phyloP scores from a whole-genome alignment of 257 asterid species.

The Lycium ferocissimum region DNA sequence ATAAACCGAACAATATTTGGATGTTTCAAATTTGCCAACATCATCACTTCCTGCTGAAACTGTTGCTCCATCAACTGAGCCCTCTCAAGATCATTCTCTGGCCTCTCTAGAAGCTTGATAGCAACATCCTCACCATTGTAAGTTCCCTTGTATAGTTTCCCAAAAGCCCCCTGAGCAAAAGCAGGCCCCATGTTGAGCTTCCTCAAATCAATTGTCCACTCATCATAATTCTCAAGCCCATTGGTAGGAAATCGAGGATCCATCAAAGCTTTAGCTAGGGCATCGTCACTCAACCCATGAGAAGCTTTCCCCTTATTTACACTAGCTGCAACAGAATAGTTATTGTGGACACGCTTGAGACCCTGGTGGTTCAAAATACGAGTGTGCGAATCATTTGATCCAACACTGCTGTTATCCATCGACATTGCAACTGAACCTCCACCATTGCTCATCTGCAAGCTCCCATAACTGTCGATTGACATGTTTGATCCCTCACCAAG shows the following conservation, averaged over 20 bases:
- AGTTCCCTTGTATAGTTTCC: constrained; percentile 90
- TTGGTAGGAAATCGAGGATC: constrained; percentile 83
- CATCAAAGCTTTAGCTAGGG: constrained; percentile 91
- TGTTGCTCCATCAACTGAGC: constrained; percentile 96
- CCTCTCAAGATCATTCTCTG: constrained; percentile 80
- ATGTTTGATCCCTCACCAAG: constrained; percentile 89
- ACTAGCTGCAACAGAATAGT: constrained; percentile 83
- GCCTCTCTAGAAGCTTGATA: constrained; percentile 92
- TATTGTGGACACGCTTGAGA: constrained; percentile 73
- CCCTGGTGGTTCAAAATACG: constrained; percentile 88
- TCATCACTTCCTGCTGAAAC: constrained; percentile 98
- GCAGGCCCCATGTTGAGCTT: constrained; percentile 98
- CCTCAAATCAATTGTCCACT: constrained; percentile 93
- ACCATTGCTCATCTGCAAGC: constrained; percentile 89
- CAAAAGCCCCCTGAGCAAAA: constrained; percentile 98
- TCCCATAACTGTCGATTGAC: constrained; percentile 86
- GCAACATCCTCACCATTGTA: constrained; percentile 96
- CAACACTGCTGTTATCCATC: constrained; percentile 87
- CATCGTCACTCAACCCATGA: constrained; percentile 80
- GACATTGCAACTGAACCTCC: constrained; percentile 98
- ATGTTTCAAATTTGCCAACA: constrained; percentile 86
- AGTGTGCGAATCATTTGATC: constrained; percentile 84
- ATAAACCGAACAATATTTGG: constrained; percentile 95
- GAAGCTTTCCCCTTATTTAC: constrained; percentile 71
- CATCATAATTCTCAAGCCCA: constrained; percentile 89